Base-by-base conservation (phyloP, 225 moss, liverwort and hornwort genomes). In the Straminergon stramineum region DNA sequence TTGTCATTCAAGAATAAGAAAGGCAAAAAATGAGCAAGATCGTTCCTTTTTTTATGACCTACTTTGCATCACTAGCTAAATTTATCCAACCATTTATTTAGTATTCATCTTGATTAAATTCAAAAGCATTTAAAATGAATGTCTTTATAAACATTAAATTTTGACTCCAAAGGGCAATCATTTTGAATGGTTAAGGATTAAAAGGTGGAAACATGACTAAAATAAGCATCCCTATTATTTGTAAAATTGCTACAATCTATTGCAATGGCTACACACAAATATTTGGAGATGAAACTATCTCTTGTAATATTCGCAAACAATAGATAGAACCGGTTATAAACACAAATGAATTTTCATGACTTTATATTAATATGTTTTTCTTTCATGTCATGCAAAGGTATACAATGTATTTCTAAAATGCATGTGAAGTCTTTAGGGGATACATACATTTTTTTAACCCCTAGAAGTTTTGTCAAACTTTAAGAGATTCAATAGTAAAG, bases 301-400 rank as follows among this genome's bases (percentile, higher is more conserved):
- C 13, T 69, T 23, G 7, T 23, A n/a, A n/a, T 69, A 69, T n/a
- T 69, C 23, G 32, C 17, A 65, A 32, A 32, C 32, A 32, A 32
- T 32, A 32, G 7, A n/a, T 69, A 4, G 12, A 68, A n/a, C 6
- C 3, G 2, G 0, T n/a, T 68, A 22, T 2, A 22, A n/a, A n/a
- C 13, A 22, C 22, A n/a, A 4, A 68, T 37, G 12, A 68, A 22
- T n/a, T 68, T 22, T 12, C n/a, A n/a, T 68, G 48, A 48, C 37
- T 68, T 37, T 6, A 21, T 21, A 68, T 11, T 37, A 37, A 68
- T n/a, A 69, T 48, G 6, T n/a, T 13, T 7, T 69, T 69, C 23
- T 4, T n/a, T 13, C 4, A 7, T n/a, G 23, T n/a, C 69, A 69
- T 23, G 4, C 2, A 69, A n/a, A n/a, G 32, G 17, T 22, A n/a